Evolutionary conservation across 306 rosid species (phyloP).

Genomic region (Ceratonia siliqua): DNA sequence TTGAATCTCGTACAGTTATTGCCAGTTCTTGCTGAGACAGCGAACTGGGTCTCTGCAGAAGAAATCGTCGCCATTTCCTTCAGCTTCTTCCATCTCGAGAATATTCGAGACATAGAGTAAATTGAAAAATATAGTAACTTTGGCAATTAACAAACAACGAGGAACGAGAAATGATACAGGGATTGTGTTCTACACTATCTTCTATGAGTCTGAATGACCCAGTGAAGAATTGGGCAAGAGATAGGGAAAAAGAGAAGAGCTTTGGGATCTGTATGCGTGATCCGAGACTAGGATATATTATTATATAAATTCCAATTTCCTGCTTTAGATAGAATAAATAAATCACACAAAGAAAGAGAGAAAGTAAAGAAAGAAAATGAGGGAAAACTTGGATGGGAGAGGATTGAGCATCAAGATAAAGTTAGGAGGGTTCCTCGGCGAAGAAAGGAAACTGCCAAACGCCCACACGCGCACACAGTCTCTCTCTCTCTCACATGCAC

Average conservation of each 20-base stretch:
- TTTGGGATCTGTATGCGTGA: constrained; percentile 39
- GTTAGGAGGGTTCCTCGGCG: constrained; percentile 41
- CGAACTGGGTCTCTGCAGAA: constrained; percentile 29
- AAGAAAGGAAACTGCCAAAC: constrained; percentile 31
- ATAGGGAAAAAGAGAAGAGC: constrained; percentile 21
- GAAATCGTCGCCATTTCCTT: constrained; percentile 45
- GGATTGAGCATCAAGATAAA: constrained; percentile 46
- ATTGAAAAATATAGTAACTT: constrained; percentile 22
- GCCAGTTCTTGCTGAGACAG: neutral
- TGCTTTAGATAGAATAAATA: neutral
- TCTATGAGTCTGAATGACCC: constrained; percentile 17
- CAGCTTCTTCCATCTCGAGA: constrained; percentile 68
- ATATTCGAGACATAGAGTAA: constrained; percentile 48
- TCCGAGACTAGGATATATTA: constrained; percentile 13
- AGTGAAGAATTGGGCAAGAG: neutral
- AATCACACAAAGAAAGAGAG: neutral
- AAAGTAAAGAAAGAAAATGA: constrained; percentile 30
- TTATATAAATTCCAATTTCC: neutral
- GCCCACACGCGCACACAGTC: constrained; percentile 7
- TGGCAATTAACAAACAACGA: neutral
- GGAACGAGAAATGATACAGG: neutral
- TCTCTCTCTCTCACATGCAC: constrained; percentile 10
- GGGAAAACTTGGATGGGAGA: constrained; percentile 38
- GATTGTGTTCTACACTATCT: neutral
- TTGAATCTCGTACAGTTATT: constrained; percentile 28